A percentile compares a stretch with the other conserved stretches of the same genome.
Evolutionary conservation across 331 rosid genomes (phyloP).

Genomic region (Pyrus hybrid): DNA sequence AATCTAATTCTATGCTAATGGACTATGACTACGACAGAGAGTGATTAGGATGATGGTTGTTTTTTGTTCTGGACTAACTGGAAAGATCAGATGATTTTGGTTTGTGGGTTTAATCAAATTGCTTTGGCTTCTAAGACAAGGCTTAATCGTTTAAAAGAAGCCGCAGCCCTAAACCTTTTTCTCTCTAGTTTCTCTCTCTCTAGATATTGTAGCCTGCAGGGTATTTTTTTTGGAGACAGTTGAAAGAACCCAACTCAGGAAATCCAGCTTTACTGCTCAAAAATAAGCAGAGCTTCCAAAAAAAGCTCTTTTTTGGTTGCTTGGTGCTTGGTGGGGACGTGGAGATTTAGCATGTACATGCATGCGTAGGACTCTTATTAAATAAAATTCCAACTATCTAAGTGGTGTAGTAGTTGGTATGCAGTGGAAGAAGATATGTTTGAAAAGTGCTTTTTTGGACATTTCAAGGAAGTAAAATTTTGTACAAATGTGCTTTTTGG

Average conservation of each 20-base stretch:
- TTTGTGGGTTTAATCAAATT: not conserved
- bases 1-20: no score
- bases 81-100: not conserved
- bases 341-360: not conserved
- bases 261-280: not conserved
- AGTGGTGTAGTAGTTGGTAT: not conserved
- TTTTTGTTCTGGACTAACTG: not conserved
- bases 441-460: not conserved
- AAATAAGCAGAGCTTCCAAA: not conserved
- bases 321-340: not conserved
- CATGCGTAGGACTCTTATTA: not conserved
- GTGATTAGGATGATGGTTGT: not conserved
- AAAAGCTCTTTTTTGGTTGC: not conserved
- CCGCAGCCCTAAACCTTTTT: not conserved
- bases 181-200: not conserved
- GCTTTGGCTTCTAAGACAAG: constrained; percentile 10
- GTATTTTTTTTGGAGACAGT: not conserved
- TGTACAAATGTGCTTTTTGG: not conserved
- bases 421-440: not conserved
- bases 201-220: not conserved
- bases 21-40: not conserved
- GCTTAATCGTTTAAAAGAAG: not conserved
- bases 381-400: not conserved
- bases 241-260: constrained; percentile 1
- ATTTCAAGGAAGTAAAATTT: not conserved